Conservation (phyloP, 2,329 filamentous ascomycete genomes). For the Cladosporium sp. region DNA sequence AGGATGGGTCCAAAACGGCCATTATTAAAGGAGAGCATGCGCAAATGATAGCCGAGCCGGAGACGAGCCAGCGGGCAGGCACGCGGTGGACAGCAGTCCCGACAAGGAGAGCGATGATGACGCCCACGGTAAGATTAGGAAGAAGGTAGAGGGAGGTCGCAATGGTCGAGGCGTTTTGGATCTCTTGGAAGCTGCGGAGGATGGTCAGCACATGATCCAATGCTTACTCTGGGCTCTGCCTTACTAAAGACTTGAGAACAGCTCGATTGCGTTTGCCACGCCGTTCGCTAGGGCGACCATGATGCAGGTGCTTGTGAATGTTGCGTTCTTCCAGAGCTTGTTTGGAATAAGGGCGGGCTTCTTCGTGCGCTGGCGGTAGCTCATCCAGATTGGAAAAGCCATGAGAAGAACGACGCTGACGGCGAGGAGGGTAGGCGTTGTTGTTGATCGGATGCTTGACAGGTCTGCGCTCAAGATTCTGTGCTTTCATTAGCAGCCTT, state of each 20-base stretch:
- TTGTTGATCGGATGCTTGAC: constrained; percentile 18
- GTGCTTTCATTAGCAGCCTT: neutral
- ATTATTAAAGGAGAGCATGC: constrained; percentile 12
- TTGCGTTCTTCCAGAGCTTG: constrained; percentile 53
- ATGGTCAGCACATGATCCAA: neutral
- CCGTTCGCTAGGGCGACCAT: constrained; percentile 37
- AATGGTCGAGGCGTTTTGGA: constrained; percentile 33
- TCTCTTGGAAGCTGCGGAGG: constrained; percentile 37
- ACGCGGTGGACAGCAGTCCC: constrained; percentile 28
- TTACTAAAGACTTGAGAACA: constrained; percentile 9
- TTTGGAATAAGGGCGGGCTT: constrained; percentile 59
- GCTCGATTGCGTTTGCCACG: constrained; percentile 31
- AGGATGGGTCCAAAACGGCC: constrained; percentile 10
- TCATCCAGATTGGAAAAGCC: constrained; percentile 53
- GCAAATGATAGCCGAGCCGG: constrained; percentile 17
- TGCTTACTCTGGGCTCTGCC: neutral
- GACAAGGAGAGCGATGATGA: constrained; percentile 41
- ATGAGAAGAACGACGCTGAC: constrained; percentile 43
- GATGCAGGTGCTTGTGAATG: constrained; percentile 55
- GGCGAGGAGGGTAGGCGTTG: constrained; percentile 38
- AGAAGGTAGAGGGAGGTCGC: constrained; percentile 34
- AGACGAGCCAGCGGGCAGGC: constrained; percentile 21
- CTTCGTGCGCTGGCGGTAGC: constrained; percentile 42
- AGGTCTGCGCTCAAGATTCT: constrained; percentile 20
- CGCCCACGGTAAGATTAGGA: constrained; percentile 37